Conservation (phyloP, 169 alveolate genomes). For the Toxoplasma gondii region DNA sequence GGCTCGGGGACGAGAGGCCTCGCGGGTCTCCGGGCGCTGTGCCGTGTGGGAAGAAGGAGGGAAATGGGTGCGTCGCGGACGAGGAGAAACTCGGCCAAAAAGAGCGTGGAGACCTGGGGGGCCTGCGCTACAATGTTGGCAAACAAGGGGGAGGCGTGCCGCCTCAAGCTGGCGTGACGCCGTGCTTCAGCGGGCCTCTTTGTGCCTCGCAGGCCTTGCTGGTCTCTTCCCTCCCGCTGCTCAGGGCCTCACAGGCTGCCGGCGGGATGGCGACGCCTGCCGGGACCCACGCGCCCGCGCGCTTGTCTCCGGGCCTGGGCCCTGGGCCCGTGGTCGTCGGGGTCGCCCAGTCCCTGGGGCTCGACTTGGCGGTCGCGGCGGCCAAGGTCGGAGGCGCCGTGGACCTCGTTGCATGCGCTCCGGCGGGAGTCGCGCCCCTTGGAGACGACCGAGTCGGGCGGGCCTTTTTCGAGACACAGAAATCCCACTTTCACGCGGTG, state of each 20-base stretch:
- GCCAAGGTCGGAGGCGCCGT: background rate
- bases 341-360: background rate
- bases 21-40: background rate
- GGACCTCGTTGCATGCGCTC: too few relatives aligned
- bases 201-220: background rate
- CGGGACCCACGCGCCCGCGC: background rate
- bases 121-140: background rate
- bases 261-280: background rate
- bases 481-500: background rate
- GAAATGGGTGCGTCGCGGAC: background rate
- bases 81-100: background rate
- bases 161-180: background rate
- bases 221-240: background rate
- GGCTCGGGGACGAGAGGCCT: background rate
- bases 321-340: background rate
- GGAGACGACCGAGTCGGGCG: background rate
- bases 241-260: background rate
- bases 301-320: background rate
- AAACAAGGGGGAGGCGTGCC: background rate
- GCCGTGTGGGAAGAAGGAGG: background rate
- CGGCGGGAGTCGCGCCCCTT: too few relatives aligned
- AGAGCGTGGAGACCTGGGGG: background rate
- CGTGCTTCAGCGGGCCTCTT: background rate
- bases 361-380: background rate
- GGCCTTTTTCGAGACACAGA: background rate